Evolutionary conservation across 2,329 filamentous ascomycete genomes (phyloP).

Genomic region (Phialophora verrucosa): DNA sequence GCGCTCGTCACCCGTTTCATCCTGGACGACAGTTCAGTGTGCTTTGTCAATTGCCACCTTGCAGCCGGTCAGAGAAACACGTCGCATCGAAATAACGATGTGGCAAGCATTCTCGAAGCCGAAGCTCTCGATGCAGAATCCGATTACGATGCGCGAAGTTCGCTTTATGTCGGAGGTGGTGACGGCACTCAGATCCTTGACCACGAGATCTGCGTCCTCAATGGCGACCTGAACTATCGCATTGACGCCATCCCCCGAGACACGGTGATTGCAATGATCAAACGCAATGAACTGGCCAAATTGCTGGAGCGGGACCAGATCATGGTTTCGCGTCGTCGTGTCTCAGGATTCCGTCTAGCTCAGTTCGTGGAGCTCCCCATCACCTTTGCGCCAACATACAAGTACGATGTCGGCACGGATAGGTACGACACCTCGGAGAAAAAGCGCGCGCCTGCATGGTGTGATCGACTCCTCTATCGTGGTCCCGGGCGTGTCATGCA

Average conservation of each 20-base stretch:
- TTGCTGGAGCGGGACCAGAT: conserved; percentile 93
- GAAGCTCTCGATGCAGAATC: conserved; percentile 73
- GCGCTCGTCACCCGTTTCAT: conserved; percentile 90
- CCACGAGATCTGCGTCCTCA: conserved; percentile 95
- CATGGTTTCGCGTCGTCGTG: conserved; percentile 83
- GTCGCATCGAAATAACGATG: conserved; percentile 87
- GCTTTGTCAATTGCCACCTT: conserved; percentile 96
- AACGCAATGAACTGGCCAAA: conserved; percentile 78
- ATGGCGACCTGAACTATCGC: conserved; percentile 96
- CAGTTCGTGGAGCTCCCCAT: conserved; percentile 92
- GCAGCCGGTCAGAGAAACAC: conserved; percentile 93
- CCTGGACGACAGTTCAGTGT: conserved; percentile 90
- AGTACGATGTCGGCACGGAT: conserved; percentile 95
- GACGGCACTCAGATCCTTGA: conserved; percentile 95
- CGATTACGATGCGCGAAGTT: conserved; percentile 70
- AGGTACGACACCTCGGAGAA: conserved; percentile 95
- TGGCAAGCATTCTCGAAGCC: conserved; percentile 85
- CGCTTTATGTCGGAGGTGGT: conserved; percentile 87
- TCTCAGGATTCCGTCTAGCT: conserved; percentile 85
- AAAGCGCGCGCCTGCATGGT: conserved; percentile 93
- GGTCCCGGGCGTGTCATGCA: conserved; percentile 83
- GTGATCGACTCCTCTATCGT: conserved; percentile 87
- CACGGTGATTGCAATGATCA: conserved; percentile 84
- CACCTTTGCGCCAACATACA: conserved; percentile 93
- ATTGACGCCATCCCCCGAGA: conserved; percentile 97